A percentile compares a stretch with the other conserved stretches of the same genome.
Evolutionary conservation across 2,329 filamentous ascomycete species (phyloP).

Genomic region (Diaporthe citriasiana): DNA sequence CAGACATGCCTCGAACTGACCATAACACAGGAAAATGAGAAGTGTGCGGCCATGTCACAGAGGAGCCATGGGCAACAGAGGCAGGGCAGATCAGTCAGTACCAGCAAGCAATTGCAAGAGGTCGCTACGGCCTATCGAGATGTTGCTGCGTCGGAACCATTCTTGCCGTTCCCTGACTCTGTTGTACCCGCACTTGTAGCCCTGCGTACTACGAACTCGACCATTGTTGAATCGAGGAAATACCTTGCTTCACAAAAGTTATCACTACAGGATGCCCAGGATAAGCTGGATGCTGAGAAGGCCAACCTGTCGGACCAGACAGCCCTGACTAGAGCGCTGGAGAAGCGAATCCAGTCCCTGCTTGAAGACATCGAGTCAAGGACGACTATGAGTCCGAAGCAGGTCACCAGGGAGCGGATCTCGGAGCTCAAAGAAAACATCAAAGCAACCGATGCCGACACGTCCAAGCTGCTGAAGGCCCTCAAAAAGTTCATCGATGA

Average conservation of each 20-base stretch:
- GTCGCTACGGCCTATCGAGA: slow-evolving; percentile 77
- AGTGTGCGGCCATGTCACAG: slow-evolving; percentile 3
- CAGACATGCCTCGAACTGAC: slow-evolving; percentile 38
- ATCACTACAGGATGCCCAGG: slow-evolving; percentile 59
- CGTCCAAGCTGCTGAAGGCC: slow-evolving; percentile 71
- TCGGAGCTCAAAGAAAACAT: slow-evolving; percentile 72
- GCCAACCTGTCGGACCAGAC: slow-evolving; percentile 68
- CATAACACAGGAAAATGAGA: slow-evolving; percentile 45
- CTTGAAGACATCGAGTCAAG: slow-evolving; percentile 69
- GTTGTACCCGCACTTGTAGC: slow-evolving; percentile 80
- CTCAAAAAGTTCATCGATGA: slow-evolving; percentile 80
- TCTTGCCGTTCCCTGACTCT: slow-evolving; percentile 76
- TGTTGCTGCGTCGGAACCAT: slow-evolving; percentile 72
- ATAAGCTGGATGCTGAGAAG: slow-evolving; percentile 65
- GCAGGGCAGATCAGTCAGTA: background rate
- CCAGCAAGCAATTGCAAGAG: slow-evolving; percentile 52
- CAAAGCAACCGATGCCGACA: slow-evolving; percentile 71
- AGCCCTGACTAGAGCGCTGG: slow-evolving; percentile 66
- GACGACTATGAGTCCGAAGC: slow-evolving; percentile 70
- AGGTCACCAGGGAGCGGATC: slow-evolving; percentile 75
- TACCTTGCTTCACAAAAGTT: slow-evolving; percentile 65
- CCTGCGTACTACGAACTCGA: slow-evolving; percentile 75
- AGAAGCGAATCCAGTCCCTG: slow-evolving; percentile 71
- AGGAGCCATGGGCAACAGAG: background rate
- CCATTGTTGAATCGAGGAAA: slow-evolving; percentile 73